Base-by-base conservation (phyloP, 768 basidiomycete species). In the Suillus spraguei region DNA sequence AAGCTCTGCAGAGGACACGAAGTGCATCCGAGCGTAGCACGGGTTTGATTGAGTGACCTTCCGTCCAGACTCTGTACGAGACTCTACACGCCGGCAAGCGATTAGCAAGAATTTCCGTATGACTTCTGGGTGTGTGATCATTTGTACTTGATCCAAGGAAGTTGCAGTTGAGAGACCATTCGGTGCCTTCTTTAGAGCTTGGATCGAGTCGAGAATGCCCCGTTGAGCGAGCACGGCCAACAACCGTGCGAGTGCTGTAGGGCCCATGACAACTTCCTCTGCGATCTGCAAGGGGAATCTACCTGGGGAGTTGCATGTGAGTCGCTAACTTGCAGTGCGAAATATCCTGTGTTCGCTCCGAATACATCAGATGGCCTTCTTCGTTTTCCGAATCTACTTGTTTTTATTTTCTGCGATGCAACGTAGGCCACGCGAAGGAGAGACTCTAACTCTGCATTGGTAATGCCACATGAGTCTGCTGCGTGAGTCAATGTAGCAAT, bases 1-100 rank as follows among this genome's bases (percentile, higher is more conserved):
- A 5, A 77, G 70, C 64, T 77, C 74, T 17, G 77, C 76, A 16
- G 72, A 70, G 47, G 64, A 66, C 36, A 58, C 33, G 63, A 74
- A 77, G 1, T 69, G 67, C 33, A 67, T 52, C 20, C 64, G 61
- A n/a, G 76, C 76, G 35, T 68, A 64, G 39, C 65, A 71, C 20
- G 64, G 13, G 28, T 69, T 69, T 13, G 66, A 64, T 17, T 64
- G 41, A 52, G 74, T 58, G 5, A 66, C 50, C 46, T 63, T 65
- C 55, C 69, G 70, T 5, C 75, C 73, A 24, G 50, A 50, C 60
- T 75, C 76, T 14, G 68, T 60, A n/a, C 68, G 67, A 20, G 39
- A 61, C 8, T 63, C 63, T 20, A 67, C 68, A 6, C 68, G 68
- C 54, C 69, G 63, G 39, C 63, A 59, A 5, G 68, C 65, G 49